Evolutionary conservation across 805 yeast genomes (phyloP), one percentile per base, ranked within the genome.

Genomic region (Zygoascus biomembranicola): DNA sequence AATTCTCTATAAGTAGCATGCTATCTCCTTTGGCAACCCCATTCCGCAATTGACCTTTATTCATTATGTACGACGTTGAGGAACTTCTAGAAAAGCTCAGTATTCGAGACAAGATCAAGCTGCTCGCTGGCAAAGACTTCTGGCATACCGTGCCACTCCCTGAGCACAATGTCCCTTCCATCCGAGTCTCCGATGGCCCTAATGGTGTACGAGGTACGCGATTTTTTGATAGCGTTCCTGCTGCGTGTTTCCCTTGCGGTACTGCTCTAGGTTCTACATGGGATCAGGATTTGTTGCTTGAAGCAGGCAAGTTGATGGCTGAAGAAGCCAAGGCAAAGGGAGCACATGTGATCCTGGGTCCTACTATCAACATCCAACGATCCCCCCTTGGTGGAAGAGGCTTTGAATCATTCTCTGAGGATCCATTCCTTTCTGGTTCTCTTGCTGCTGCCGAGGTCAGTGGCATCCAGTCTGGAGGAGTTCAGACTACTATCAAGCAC

Each of bases 321-420:
- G 60, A 63, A 37, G 85, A 81, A 63, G 81, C 82, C 20, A 74
- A 69, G 52, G 71, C 73, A 59, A 80, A 81, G 57, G 75, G 77
- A 39, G 81, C 74, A 10, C 77, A 76, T 57, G 74, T 76, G 23
- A 70, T 77, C 51, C 65, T 77, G 52, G 81, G 79, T 10, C 80
- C 80, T 39, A 62, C 78, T 50, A 64, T 77, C 32, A 80, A 80
- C 68, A 80, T 79, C 58, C 79, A 74, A 51, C 69, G 85, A 53
- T 74, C 76, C 14, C 85, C 85, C 10, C 66, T 77, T 37, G 84
- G 84, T 35, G 85, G 87, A 18, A 68, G 86, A 53, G 80, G 80
- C 1, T 81, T 80, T 60, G 87, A 81, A 64, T 73, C 80, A 35
- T 81, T 77, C 66, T 70, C 79, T 28, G 86, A 81, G 65, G 86